Base-by-base conservation (phyloP, 2,329 filamentous ascomycete genomes). In the Colletotrichum ledebouriae region DNA sequence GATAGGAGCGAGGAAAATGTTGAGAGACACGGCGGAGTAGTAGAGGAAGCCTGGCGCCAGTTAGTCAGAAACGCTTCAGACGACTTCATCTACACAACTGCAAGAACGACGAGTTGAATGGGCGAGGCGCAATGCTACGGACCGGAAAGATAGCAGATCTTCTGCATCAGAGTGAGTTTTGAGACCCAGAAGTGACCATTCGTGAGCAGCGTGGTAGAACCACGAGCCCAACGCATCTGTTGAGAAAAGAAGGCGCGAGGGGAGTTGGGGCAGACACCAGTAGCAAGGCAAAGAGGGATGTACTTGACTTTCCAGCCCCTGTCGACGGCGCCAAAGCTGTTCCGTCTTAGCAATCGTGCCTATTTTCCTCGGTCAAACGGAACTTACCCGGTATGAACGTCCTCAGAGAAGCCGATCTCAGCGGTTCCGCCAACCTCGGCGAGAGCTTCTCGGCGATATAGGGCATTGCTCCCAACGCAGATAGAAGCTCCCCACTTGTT, bases 171-270 rank as follows among this genome's bases (percentile, higher is more conserved):
- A 12, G 74, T 77, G 34, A 82, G 71, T 41, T 76, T 76, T 3
- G 77, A 80, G 0, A 73, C 74, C 79, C 80, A 82, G 65, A 82
- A 82, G 61, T 79, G 78, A 42, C 76, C 75, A 62, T 79, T 80
- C 12, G 78, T 80, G 15, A 81, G 72, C n/a, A 82, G 74, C 1
- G 79, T 80, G 1, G 78, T 81, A 53, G 76, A 79, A 20, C 79
- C 80, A 59, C 78, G 76, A 11, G 79, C 80, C 80, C 80, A 82
- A 15, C 80, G 76, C 80, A 81, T 81, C 73, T 82, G 80, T 75
- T 82, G 80, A 42, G 78, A 80, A 70, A 82, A 81, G 66, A 81
- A 81, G 0, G 80, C 79, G 4, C 79, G 74, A 2, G 80, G 80
- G 0, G 77, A 81, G 65, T 82, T 79, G 12, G 80, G 80, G 62